Base-by-base conservation (phyloP, 176 grass and related monocot species). In the Melocanna baccifera region DNA sequence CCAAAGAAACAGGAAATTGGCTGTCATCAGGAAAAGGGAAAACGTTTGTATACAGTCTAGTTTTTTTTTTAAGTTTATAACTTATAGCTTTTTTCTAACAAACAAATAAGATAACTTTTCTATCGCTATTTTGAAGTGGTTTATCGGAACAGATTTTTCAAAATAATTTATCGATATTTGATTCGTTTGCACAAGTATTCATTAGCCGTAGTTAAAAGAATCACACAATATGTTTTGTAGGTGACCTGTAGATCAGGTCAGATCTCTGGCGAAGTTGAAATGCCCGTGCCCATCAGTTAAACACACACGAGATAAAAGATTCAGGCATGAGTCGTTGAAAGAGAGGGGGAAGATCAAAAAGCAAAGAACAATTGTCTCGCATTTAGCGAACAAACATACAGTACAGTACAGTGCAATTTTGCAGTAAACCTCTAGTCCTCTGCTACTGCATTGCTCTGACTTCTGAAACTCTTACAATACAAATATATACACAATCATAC, bases 231-330 rank as follows among this genome's bases (percentile, higher is more conserved):
- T 3, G 73, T 39, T 6, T 7, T 53, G 15, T 30, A 5, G 0
- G 50, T 25, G 34, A 45, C 65, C 47, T 56, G 14, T 48, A 20
- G 34, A 0, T 29, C n/a, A 69, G 64, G 65, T 47, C 13, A 81
- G 48, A 81, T 69, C 64, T 81, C 64, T 81, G 13, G 42, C 22
- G 79, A 69, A 81, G 48, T 6, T 56, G 64, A 81, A 53, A 53
- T 26, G 47, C 47, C 64, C 63, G n/a, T 40, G 20, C 2, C 22
- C 8, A 51, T 12, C 19, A 36, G 30, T 51, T 40, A 14, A 39
- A 39, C 19, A 66, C 29, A 30, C 14, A 80, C 6, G 48, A 25
- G 7, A 12, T 51, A n/a, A 18, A 50, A 18, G 3, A 23, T 12
- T 28, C 48, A 59, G 22, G n/a, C 22, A 59, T 23, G 9, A 59